These are phyloP conservation scores for Haplosporangium sp. DNA, from an alignment of 371 early-diverging fungal genomes.

Conservation along the genomic window DNA sequence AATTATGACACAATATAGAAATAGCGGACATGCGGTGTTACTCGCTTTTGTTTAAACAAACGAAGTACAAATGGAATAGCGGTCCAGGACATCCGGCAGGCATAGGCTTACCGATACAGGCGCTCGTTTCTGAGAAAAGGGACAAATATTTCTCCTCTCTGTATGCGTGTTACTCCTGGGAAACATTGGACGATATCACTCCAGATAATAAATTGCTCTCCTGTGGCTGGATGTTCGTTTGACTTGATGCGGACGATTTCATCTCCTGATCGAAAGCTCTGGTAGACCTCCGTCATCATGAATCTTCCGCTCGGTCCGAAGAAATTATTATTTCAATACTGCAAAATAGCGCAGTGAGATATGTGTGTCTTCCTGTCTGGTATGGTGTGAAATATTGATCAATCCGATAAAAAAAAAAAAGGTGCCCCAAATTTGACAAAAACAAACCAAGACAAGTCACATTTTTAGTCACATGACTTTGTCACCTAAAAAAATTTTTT, in stretches of 20 bases:
- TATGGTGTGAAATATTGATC: background rate
- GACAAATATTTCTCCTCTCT: constrained; percentile 28
- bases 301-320: constrained; percentile 2
- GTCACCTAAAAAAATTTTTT: too few species aligned
- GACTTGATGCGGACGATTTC: constrained; percentile 20
- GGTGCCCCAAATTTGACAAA: background rate
- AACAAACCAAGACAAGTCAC: background rate
- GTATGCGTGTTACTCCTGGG: constrained; percentile 40
- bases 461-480: background rate
- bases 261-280: constrained; percentile 30
- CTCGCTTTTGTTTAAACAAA: background rate
- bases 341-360: background rate
- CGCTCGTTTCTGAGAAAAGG: constrained; percentile 27
- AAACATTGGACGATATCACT: constrained; percentile 43
- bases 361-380: background rate
- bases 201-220: constrained; percentile 32
- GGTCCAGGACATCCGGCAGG: background rate
- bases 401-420: constrained; percentile 1
- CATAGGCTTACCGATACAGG: constrained; percentile 30
- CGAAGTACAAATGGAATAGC: background rate
- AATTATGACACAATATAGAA: background rate
- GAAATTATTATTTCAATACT: background rate
- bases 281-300: constrained; percentile 20
- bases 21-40: background rate
- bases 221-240: constrained; percentile 15